Base-by-base conservation (phyloP, 306 rosid species). In the Rosa persica region DNA sequence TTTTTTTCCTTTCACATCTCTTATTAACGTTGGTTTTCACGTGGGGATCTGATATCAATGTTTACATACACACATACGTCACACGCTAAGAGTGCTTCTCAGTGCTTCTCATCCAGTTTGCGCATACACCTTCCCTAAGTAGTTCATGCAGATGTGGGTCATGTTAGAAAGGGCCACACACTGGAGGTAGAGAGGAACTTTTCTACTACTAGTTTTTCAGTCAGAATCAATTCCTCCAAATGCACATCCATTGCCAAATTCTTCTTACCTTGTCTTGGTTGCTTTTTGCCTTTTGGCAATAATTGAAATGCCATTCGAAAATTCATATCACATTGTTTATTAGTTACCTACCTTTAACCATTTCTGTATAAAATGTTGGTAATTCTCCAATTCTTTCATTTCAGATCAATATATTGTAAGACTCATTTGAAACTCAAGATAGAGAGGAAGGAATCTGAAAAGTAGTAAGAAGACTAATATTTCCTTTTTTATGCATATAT, bases 291-390 rank as follows among this genome's bases (percentile, higher is more conserved):
- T 55, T 81, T 87, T 81, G 67, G 75, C 88, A 88, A 94, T 94
- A 90, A 94, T 90, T 88, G 87, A 94, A 85, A 90, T 89, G 80
- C 89, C 93, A 92, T 93, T 90, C 90, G 79, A 83, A 90, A 87
- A 89, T 91, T 87, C 93, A 91, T 54, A 75, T 81, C 86, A 82
- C 76, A 79, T 42, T 43, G 43, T 79, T 73, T 82, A 44, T 73
- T 82, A 44, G 75, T 42, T 84, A 74, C 52, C 58, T 11, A 43
- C 72, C 78, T 27, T 74, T 22, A 52, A 12, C 67, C 46, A 6
- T 74, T 40, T 0, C 36, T 36, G 19, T 16, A 19, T 38, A 66
- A 66, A 36, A 1, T 8, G 38, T 27, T 8, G 47, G 16, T 66
- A 38, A 16, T 38, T 25, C 17, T 39, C 72, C 48, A 30, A 49